phyloP scores from a whole-genome alignment of 495 filamentous ascomycete species.

The Aspergillus diversus region DNA sequence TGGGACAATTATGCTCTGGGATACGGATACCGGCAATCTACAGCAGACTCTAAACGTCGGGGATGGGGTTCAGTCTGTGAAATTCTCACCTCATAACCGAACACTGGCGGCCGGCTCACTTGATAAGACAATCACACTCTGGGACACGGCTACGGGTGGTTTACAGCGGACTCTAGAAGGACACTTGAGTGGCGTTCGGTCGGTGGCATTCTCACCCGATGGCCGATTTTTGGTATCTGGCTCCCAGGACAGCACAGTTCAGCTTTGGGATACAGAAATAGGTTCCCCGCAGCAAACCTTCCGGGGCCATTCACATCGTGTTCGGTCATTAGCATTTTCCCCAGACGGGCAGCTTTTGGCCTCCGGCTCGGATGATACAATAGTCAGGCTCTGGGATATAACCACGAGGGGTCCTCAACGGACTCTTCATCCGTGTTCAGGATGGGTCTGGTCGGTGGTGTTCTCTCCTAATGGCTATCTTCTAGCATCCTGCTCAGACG shows the following conservation, averaged over 20 bases:
- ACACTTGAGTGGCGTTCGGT: conserved; percentile 16
- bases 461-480: conserved; percentile 20
- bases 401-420: background rate
- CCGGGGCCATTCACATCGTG: background rate
- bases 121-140: conserved; percentile 9
- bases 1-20: conserved; percentile 21
- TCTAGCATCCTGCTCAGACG: conserved; percentile 16
- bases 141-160: conserved; percentile 13
- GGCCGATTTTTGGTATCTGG: conserved; percentile 16
- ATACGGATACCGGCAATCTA: background rate
- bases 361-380: conserved; percentile 27
- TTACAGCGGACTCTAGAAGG: conserved; percentile 24
- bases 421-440: background rate
- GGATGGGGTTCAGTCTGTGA: conserved; percentile 1
- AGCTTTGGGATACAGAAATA: background rate
- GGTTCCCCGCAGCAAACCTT: background rate
- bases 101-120: background rate
- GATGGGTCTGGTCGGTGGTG: background rate
- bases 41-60: background rate
- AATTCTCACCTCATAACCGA: background rate
- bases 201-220: conserved; percentile 22
- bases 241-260: conserved; percentile 22
- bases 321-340: conserved; percentile 5
- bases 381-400: conserved; percentile 31
- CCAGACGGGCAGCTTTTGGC: conserved; percentile 16